Base-by-base conservation (phyloP, 768 basidiomycete species). In the Hygrophorus pudorinus region DNA sequence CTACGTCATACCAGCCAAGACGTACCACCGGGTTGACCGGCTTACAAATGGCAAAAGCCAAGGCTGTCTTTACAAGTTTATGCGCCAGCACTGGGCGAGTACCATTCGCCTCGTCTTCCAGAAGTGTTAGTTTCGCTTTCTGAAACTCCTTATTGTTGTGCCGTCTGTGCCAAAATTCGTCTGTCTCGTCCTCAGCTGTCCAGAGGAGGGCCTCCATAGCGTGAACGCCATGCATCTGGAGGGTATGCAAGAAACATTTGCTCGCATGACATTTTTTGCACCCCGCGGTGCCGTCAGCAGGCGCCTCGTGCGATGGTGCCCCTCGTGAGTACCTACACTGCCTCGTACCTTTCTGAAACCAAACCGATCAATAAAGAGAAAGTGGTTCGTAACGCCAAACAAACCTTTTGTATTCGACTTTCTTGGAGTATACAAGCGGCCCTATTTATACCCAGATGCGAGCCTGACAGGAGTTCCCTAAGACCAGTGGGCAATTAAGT, bases 1-100 rank as follows among this genome's bases (percentile, higher is more conserved):
- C n/a, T 16, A 27, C 39, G 49, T 87, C 84, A 51, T 86, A 86
- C 74, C 76, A 85, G 3, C 84, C 85, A 16, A 58, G 56, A 34
- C 55, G 59, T n/a, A 69, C 62, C 27, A 58, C 58, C 6, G 59
- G 51, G 7, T 71, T 70, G 12, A 71, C 44, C 2, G 81, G 74
- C 34, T 62, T 68, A 54, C 76, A 79, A 29, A 59, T 59, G 7
- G 49, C 52, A 50, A 74, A 84, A 16, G 60, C 63, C 42, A 65
- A 56, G 8, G 83, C 76, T 16, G 71, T 60, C 35, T 73, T 55
- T 4, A 63, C 62, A 21, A 79, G 66, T 38, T 69, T 61, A 52
- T 54, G 61, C 48, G 33, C 50, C 45, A 46, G 52, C 37, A 60
- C 65, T 41, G 54, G 66, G 52, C 53, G 49, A 13, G 41, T 51